Percentiles rank a stretch among this genome's conserved stretches.
Evolutionary conservation across 495 filamentous ascomycete genomes (phyloP).

Genomic region (Tuber microsphaerosporum): DNA sequence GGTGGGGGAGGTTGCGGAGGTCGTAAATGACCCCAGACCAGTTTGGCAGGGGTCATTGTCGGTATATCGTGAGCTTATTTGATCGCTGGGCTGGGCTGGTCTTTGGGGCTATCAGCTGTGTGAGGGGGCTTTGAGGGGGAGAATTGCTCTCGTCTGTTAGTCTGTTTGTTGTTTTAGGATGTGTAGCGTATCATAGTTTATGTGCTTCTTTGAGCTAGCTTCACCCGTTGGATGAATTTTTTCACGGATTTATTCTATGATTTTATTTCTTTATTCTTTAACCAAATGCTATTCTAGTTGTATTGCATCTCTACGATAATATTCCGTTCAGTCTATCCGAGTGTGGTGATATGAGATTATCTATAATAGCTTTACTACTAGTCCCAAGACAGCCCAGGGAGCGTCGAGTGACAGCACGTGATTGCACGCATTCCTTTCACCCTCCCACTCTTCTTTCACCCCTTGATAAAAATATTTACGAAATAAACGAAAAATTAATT

Average conservation of each 20-base stretch:
- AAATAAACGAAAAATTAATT: not conserved
- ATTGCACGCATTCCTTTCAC: not conserved
- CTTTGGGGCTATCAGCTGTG: no score
- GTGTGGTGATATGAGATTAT: not conserved
- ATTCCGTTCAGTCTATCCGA: not conserved
- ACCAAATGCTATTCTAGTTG: not conserved
- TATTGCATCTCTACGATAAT: not conserved
- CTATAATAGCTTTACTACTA: not conserved
- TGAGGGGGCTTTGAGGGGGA: not conserved
- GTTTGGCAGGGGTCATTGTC: no score
- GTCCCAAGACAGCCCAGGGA: not conserved
- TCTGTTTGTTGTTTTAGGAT: not conserved
- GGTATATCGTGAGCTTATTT: no score
- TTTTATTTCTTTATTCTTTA: not conserved
- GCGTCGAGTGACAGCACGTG: not conserved
- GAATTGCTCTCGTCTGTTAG: not conserved
- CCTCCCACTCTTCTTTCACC: not conserved
- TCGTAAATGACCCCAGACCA: no score
- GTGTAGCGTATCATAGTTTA: not conserved
- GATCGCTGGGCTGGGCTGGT: no score
- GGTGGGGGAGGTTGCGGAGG: no score
- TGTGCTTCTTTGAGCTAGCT: not conserved
- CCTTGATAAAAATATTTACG: not conserved
- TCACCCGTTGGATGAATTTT: not conserved
- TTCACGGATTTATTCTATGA: accelerated